Evolutionary conservation across 768 basidiomycete species (phyloP), one percentile per base, ranked within the genome.

Genomic region (Botryobasidium botryosum): DNA sequence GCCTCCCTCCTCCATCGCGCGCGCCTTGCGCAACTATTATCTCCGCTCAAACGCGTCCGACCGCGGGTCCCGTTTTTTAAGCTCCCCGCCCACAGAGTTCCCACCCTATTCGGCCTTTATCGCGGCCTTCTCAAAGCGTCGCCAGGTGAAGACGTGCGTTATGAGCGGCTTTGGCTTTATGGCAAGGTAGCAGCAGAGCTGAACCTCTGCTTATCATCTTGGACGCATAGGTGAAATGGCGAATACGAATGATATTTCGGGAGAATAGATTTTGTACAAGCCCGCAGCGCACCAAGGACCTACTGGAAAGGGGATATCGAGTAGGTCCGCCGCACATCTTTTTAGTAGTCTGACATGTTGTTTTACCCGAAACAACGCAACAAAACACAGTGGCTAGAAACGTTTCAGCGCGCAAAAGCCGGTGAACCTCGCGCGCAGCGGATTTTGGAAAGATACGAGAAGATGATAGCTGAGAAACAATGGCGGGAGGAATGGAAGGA

Each of bases 41-140:
- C 75, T 3, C 64, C 72, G 35, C 59, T 83, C 1, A 68, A 70
- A 26, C 73, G 77, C 25, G 62, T 74, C 4, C 67, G 74, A 8
- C 73, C 79, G 6, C 65, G 68, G 18, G 66, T 71, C 2, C 75
- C 79, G 3, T 82, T 86, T 53, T 85, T 68, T 54, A 57, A 70
- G 40, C 74, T 86, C 23, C 64, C 68, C 0, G 77, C 76, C 0
- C 87, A 91, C 57, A 71, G 77, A 18, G 60, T 77, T 23, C 85
- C 87, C 3, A 86, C 83, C 0, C 58, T 80, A 52, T 84, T 82
- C 79, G 59, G 66, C 0, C 62, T 90, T 4, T 91, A 88, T 57
- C 69, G 84, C 18, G 72, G 74, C 3, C 65, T 91, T 12, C 59
- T 83, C 39, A 62, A 67, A 24, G 53, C 67, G 32, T 67, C 79